Evolutionary conservation across 345 rosid species (phyloP), one percentile per base, ranked within the genome.

Genomic region (Lenwebbia sp.): DNA sequence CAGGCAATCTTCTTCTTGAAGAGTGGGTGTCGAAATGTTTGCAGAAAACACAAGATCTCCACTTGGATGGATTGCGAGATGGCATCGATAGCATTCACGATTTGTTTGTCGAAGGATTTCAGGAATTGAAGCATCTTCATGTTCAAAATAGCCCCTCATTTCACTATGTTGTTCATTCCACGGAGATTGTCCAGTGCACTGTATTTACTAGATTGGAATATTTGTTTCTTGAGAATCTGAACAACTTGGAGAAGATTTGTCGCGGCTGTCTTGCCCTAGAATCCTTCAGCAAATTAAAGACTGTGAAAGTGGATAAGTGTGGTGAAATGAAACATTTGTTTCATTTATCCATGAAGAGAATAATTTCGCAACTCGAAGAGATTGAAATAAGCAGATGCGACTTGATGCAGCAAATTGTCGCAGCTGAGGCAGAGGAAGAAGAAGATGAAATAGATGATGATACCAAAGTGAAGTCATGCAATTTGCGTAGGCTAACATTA

Each of bases 401-500:
- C 12, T 28, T 15, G 41, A 1, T 62, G 41, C 75, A 62, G 0
- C 75, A 28, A 0, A 14, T 62, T 28, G 5, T 62, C 0, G 40
- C 0, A 7, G 75, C 2, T 0, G 5, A 28, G 75, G 21, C 22
- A 1, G 3, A 13, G 30, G 41, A 62, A 62, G 40, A 28, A 0
- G 4, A 2, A 30, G 2, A 28, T 15, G 3, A 62, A 30, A 28
- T 28, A 30, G 41, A 62, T 62, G 75, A 62, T 0, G 41, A 7
- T 62, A 0, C 0, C 0, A 0, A 28, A 1, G 7, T 15, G 10
- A 62, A 30, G 0, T 62, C 75, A 14, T 62, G 10, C 22, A 62
- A 62, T 30, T 62, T 62, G 40, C 40, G 5, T 15, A 62, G 75
- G 40, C 10, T 62, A 11, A 62, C 41, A 3, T 28, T 62, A 28